Evolutionary conservation across 2,329 filamentous ascomycete species (phyloP), one percentile per base, ranked within the genome.

Genomic region (Thelonectria rubi): DNA sequence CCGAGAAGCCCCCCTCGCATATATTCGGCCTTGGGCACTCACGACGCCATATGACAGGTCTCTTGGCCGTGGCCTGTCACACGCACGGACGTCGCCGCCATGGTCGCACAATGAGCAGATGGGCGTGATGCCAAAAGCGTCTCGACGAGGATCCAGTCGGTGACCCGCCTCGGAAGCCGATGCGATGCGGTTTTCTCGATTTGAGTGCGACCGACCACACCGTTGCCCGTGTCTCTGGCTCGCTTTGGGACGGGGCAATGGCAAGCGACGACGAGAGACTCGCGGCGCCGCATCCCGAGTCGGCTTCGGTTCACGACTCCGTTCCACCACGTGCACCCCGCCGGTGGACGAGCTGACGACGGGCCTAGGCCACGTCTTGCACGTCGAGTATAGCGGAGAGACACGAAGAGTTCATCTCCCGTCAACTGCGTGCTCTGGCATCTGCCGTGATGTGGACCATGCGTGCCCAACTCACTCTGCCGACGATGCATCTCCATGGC

Each of bases 71-170:
- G 68, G 65, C 40, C 32, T 20, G 63, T 68, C 67, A 69, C 63
- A 63, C 60, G 68, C 68, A 68, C 68, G 68, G 68, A 68, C 66
- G 60, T 65, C 66, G 68, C 68, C 68, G 68, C 60, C 65, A 58
- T 65, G 65, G 60, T 62, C 49, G 60, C 50, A 54, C 60, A 63
- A 59, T 51, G 47, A 53, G 51, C 42, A 52, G 43, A 45, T 30
- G 37, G 11, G 34, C 34, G 11, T 37, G 34, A 37, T 34, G 30
- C 30, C 47, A 15, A 32, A 43, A 37, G 32, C n/a, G 20, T 47
- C 17, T 34, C 54, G 56, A 53, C 43, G 43, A 30, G 40, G 40
- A 56, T 52, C 58, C 46, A 30, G 46, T 39, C 21, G 24, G 30
- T 45, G 56, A 47, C 49, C 49, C 42, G 34, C 42, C 18, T 17